Base-by-base conservation (phyloP, 257 asterid genomes). In the Eucommia ulmoides region DNA sequence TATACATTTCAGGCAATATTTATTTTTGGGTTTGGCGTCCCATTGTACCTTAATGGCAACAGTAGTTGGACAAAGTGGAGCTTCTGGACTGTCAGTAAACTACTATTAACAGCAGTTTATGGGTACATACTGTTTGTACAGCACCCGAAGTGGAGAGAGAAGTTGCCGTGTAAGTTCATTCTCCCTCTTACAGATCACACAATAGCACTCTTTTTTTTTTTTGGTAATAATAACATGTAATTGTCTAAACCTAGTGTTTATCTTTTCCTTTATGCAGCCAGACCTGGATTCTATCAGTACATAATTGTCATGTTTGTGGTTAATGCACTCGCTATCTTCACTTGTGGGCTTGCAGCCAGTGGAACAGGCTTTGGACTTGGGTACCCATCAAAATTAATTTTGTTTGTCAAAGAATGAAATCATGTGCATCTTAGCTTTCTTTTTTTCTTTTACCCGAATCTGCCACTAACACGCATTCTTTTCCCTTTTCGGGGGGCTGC, bases 101-200 rank as follows among this genome's bases (percentile, higher is more conserved):
- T 80, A 70, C 67, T 77, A 54, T 75, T 85, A 41, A 54, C 86
- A 51, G 76, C 79, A 35, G 72, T 73, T 45, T 89, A 89, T 59
- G 79, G 92, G 62, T 85, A 84, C 83, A 76, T 85, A 62, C 61
- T 82, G 16, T 80, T 82, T 52, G 88, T 82, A 65, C 97, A 89
- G 68, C 85, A 82, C 62, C 81, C 97, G 24, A 89, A 82, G 69
- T 89, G 96, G 97, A 84, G 83, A 67, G 94, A 80, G 46, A 80
- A 80, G 80, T 68, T 89, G 59, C 97, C 96, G 35, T 94, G 96
- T 85, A 57, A 78, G 96, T 71, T 41, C 11, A 22, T 14, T 38
- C 26, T 29, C 33, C 17, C 58, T 51, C 22, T 17, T 52, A 14
- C 29, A 21, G 20, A 26, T 19, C 41, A 57, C 20, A 25, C 7